These are phyloP conservation scores for Fusarium sp. DNA, from an alignment of 2,329 filamentous ascomycete species.

Conservation along the genomic window DNA sequence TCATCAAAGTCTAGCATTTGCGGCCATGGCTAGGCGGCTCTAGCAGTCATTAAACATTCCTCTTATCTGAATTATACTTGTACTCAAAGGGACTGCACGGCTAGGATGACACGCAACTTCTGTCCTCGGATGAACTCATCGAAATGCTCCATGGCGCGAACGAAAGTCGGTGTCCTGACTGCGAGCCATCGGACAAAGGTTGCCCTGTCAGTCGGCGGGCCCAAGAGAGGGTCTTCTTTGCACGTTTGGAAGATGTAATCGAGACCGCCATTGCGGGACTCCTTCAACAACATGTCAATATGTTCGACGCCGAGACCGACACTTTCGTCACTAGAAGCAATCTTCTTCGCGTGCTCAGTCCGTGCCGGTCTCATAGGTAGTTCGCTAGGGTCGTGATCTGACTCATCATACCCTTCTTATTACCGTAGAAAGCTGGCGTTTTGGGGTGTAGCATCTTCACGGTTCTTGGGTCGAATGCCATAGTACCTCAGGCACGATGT, in stretches of 20 bases:
- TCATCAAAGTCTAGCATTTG: background rate
- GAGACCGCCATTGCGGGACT: background rate
- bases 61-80: rapidly evolving
- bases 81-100: too few species aligned
- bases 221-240: background rate
- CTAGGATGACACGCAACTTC: background rate
- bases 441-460: background rate
- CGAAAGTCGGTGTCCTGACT: background rate
- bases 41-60: background rate
- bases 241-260: background rate
- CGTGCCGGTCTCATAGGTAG: background rate
- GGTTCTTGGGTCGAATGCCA: background rate
- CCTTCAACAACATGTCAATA: background rate
- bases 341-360: too few species aligned
- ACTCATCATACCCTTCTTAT: background rate
- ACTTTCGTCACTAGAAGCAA: background rate
- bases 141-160: background rate
- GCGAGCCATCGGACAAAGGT: background rate
- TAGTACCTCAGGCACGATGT: background rate
- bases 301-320: background rate
- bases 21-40: background rate
- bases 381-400: background rate
- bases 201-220: too few species aligned
- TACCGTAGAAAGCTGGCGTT: background rate
- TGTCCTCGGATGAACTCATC: background rate